These are phyloP conservation scores for Diutina scorzettiae DNA, from an alignment of 1,139 yeast genomes.

Conservation along the genomic window DNA sequence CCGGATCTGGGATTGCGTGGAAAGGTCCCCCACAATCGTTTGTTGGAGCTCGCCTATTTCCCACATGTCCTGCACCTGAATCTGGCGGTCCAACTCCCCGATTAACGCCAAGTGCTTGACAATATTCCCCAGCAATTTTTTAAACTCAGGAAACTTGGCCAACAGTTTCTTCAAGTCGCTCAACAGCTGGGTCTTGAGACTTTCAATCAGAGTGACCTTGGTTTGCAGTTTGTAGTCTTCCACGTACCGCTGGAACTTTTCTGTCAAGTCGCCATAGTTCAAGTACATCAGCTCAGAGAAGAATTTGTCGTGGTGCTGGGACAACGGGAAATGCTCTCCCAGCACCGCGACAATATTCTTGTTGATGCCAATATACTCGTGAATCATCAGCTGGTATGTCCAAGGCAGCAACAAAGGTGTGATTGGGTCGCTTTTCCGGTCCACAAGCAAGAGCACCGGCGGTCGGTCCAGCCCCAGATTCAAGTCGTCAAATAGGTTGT, in stretches of 20 bases:
- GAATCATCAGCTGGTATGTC: constrained; percentile 98
- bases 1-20: constrained; percentile 20
- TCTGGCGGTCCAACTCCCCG: constrained; percentile 68
- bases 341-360: constrained; percentile 69
- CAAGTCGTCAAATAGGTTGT: constrained; percentile 57
- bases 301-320: constrained; percentile 52
- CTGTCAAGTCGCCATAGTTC: constrained; percentile 92
- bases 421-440: constrained; percentile 79
- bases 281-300: constrained; percentile 71
- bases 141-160: constrained; percentile 88
- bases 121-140: constrained; percentile 79
- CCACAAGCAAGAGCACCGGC: constrained; percentile 68
- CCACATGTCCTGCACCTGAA: constrained; percentile 54
- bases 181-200: constrained; percentile 54
- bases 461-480: constrained; percentile 46
- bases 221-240: constrained; percentile 74
- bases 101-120: constrained; percentile 87
- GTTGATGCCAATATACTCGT: constrained; percentile 72
- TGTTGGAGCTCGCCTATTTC: constrained; percentile 88
- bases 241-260: constrained; percentile 75
- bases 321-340: constrained; percentile 20
- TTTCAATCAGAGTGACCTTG: constrained; percentile 46
- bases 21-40: constrained; percentile 55
- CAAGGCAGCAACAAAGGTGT: constrained; percentile 90
- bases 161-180: constrained; percentile 84